Percentiles rank a stretch among this genome's conserved stretches.
phyloP scores from a whole-genome alignment of 768 basidiomycete genomes.

The Gloeostereum incarnatum region DNA sequence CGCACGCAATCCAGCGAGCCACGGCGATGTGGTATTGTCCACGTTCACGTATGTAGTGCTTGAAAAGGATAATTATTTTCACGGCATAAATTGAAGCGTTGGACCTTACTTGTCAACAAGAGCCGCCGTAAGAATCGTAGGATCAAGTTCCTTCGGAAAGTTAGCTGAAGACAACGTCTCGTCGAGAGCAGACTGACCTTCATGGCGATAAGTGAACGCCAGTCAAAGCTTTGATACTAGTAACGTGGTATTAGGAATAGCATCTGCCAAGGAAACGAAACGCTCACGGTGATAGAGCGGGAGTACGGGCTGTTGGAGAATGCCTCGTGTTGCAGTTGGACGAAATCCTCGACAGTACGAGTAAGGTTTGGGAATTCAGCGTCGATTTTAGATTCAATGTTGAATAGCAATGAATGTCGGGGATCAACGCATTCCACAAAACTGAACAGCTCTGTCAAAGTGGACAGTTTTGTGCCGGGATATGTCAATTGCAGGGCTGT shows the following conservation, averaged over 20 bases:
- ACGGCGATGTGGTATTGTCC: slow-evolving; percentile 43
- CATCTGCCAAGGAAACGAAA: neutral
- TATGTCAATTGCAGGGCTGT: slow-evolving; percentile 57
- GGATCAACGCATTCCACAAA: slow-evolving; percentile 71
- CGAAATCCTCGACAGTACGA: slow-evolving; percentile 47
- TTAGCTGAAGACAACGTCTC: slow-evolving; percentile 1
- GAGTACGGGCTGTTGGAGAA: slow-evolving; percentile 54
- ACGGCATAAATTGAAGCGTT: neutral
- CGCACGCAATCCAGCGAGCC: slow-evolving; percentile 62
- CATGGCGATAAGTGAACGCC: slow-evolving; percentile 68
- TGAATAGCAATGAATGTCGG: slow-evolving; percentile 52
- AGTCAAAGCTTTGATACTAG: slow-evolving; percentile 78
- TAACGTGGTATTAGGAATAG: neutral
- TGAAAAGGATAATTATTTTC: neutral
- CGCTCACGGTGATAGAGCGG: slow-evolving; percentile 52
- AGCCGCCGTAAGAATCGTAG: slow-evolving; percentile 48
- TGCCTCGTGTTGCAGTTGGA: slow-evolving; percentile 46
- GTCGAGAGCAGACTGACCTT: slow-evolving; percentile 31
- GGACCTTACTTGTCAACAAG: slow-evolving; percentile 52
- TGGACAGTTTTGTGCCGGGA: slow-evolving; percentile 64
- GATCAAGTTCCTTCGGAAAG: slow-evolving; percentile 39
- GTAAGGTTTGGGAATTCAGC: slow-evolving; percentile 44
- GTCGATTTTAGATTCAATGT: slow-evolving; percentile 75
- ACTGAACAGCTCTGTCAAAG: slow-evolving; percentile 63
- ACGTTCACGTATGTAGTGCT: slow-evolving; percentile 23